Percentiles rank a stretch among this genome's conserved stretches.
These are phyloP conservation scores for Chlorella sp. DNA, from an alignment of 139 green algal species.

Conservation along the genomic window DNA sequence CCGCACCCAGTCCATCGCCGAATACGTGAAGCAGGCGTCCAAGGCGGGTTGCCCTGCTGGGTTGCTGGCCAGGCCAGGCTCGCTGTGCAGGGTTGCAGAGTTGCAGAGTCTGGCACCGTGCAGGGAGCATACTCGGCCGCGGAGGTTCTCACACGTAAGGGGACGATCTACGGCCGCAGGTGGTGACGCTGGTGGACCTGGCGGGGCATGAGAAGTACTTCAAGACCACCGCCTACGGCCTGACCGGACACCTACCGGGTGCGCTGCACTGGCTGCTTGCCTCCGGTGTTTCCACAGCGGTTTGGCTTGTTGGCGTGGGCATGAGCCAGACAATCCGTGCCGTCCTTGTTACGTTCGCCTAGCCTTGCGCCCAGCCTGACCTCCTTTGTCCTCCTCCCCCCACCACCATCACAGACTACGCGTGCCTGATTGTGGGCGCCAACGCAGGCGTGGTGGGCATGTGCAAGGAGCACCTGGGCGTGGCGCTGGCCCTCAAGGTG, in stretches of 20 bases:
- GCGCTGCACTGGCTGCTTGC: background rate
- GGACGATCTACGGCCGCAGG: too few species aligned
- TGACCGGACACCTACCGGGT: constrained; percentile 81
- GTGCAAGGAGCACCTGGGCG: constrained; percentile 93
- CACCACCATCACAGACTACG: constrained; percentile 63
- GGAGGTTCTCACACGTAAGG: too few species aligned
- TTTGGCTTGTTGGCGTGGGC: background rate
- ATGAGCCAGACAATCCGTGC: background rate
- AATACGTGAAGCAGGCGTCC: constrained; percentile 76
- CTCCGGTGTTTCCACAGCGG: background rate
- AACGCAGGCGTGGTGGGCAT: constrained; percentile 89
- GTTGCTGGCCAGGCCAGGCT: too few species aligned
- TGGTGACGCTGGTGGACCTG: constrained; percentile 91
- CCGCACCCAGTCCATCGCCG: constrained; percentile 70
- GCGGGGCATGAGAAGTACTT: constrained; percentile 94
- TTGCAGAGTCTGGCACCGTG: too few species aligned
- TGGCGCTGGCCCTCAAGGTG: constrained; percentile 87
- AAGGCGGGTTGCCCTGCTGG: constrained; percentile 69
- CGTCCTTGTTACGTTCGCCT: too few species aligned
- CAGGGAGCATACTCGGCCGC: too few species aligned
- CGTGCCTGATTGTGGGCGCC: constrained; percentile 79
- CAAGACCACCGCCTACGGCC: constrained; percentile 86
- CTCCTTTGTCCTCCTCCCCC: background rate
- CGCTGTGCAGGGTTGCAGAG: too few species aligned
- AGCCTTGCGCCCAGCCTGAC: background rate